A percentile compares a stretch with the other conserved stretches of the same genome.
Conservation (phyloP, 163 green algal genomes). For the Scenedesmus sp. region DNA sequence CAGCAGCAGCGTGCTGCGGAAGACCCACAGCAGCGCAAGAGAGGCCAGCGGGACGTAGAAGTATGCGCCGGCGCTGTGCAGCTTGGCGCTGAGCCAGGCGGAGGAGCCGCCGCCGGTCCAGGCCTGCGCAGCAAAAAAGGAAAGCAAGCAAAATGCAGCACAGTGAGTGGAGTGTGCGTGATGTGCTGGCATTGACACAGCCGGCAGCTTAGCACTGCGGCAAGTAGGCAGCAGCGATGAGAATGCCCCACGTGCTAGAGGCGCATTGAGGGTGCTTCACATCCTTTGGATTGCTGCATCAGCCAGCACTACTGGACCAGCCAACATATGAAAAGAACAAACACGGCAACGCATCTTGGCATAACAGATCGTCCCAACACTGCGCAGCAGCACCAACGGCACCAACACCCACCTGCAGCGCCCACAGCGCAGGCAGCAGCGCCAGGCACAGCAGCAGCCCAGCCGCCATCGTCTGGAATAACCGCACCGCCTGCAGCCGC, state of each 20-base stretch:
- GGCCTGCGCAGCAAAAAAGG: neutral
- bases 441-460: constrained; percentile 21
- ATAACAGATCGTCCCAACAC: neutral
- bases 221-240: neutral
- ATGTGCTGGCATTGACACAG: neutral
- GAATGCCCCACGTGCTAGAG: too few species aligned
- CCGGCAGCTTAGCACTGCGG: neutral
- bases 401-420: constrained; percentile 8
- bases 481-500: neutral
- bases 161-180: neutral
- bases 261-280: too few species aligned
- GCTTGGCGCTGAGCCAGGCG: neutral
- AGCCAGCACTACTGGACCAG: too few species aligned
- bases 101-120: neutral
- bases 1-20: neutral
- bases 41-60: neutral
- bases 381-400: neutral
- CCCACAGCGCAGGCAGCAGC: constrained; percentile 19
- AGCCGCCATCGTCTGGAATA: neutral
- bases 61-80: neutral
- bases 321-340: too few species aligned
- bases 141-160: neutral
- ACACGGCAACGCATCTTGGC: too few species aligned
- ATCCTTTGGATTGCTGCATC: too few species aligned
- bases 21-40: neutral